Evolutionary conservation across 495 filamentous ascomycete species (phyloP).

Genomic region (Sordaria brevicollis): DNA sequence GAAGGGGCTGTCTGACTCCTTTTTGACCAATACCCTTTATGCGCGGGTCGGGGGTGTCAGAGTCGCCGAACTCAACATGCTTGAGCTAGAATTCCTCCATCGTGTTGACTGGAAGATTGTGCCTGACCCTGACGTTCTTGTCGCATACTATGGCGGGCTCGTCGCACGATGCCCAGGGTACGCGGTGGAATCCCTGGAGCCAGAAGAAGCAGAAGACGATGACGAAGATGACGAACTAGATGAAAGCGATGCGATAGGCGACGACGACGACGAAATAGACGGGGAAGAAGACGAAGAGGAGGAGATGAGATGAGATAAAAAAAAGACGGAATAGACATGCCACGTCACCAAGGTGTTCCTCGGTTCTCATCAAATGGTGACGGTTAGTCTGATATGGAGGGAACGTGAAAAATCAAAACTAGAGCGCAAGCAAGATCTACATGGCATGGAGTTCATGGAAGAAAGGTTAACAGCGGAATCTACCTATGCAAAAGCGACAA

Average conservation of each 20-base stretch:
- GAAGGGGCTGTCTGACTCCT: constrained; percentile 90
- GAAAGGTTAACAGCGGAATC: background rate
- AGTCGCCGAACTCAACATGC: constrained; percentile 73
- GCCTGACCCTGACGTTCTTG: constrained; percentile 82
- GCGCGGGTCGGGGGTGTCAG: constrained; percentile 87
- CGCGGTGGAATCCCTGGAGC: constrained; percentile 21
- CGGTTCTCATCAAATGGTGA: background rate
- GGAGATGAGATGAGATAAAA: background rate
- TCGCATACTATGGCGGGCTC: constrained; percentile 83
- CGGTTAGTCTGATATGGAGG: background rate
- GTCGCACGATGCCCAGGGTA: constrained; percentile 49
- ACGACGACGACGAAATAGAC: constrained; percentile 15
- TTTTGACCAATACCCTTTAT: constrained; percentile 96
- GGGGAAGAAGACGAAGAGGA: constrained; percentile 1
- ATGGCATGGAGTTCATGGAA: too few relatives aligned
- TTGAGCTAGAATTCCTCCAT: constrained; percentile 91
- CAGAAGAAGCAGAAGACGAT: constrained; percentile 10
- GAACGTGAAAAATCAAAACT: background rate
- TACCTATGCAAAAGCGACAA: background rate
- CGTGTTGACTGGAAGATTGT: constrained; percentile 94
- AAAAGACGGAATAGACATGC: background rate
- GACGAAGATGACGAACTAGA: constrained; percentile 11
- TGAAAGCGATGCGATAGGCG: constrained; percentile 10
- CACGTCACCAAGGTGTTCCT: background rate
- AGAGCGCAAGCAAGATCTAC: background rate